Evolutionary conservation across 345 rosid species (phyloP), one percentile per base, ranked within the genome.

Genomic region (Boechera stricta): DNA sequence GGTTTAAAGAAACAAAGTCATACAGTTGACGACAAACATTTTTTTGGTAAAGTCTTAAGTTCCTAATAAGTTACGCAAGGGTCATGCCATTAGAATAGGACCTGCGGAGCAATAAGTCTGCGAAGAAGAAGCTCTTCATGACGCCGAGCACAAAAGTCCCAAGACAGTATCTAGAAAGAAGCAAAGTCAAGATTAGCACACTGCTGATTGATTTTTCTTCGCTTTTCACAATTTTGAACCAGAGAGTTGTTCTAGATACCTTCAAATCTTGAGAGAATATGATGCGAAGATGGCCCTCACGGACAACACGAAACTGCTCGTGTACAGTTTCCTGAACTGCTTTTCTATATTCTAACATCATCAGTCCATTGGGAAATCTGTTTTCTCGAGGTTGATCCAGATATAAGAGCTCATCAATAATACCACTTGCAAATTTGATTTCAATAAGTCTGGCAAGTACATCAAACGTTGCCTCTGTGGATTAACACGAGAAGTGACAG

Each of bases 121-220:
- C 98, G 96, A 64, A 94, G 94, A 69, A 90, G 89, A 64, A 95
- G 91, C 82, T 95, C 97, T 85, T 92, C 98, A 79, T 92, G 99
- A 32, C 83, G 85, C 10, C 91, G 91, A 8, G 92, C 97, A 85
- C 99, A 95, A 78, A 95, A 95, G 79, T 95, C 98, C 99, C 99
- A 95, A n/a, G 98, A 85, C 66, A 95, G 66, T 81, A 95, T 92
- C 99, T 95, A 81, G 42, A 44, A 47, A 47, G 51, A 72, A 33
- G 35, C 24, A 49, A 59, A 75, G 15, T 48, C 51, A 63, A 53
- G 44, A 44, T 63, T 36, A 47, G 65, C 49, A 66, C n/a, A 47
- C 1, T 24, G 49, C 49, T 60, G 36, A 35, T 24, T 60, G 15
- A 2, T 6, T 18, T 13, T 31, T 56, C 18, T 31, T 57, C 21